Conservation (phyloP, 805 yeast species). For the Yarrowia divulgata region DNA sequence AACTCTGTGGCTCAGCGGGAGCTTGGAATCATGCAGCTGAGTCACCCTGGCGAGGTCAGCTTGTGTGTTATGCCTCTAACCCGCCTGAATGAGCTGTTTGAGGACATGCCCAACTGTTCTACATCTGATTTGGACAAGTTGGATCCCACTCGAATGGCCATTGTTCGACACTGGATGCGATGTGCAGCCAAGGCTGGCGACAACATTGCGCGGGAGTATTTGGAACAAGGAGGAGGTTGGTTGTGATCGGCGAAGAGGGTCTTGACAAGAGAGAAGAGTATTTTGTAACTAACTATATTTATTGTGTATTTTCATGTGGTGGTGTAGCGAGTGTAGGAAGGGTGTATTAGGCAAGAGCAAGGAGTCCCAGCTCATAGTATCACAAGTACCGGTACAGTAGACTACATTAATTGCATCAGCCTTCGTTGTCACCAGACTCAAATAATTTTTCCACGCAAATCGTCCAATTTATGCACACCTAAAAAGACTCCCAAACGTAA, state of each 20-base stretch:
- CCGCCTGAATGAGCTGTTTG: constrained; percentile 44
- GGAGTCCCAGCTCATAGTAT: no score
- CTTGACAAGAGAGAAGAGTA: background rate
- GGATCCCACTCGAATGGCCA: constrained; percentile 48
- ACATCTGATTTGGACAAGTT: constrained; percentile 44
- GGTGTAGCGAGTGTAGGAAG: no score
- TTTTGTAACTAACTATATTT: constrained; percentile 27
- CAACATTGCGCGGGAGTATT: constrained; percentile 46
- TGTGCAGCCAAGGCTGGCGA: constrained; percentile 46
- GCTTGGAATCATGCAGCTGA: constrained; percentile 47
- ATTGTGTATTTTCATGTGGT: constrained; percentile 10
- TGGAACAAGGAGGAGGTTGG: constrained; percentile 42
- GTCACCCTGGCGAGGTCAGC: constrained; percentile 47
- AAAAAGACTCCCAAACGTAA: constrained; percentile 9
- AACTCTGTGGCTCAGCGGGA: constrained; percentile 46
- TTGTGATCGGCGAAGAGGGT: background rate
- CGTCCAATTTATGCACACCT: constrained; percentile 7
- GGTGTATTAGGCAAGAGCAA: no score
- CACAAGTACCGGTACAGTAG: no score
- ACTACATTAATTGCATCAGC: no score
- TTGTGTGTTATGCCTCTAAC: constrained; percentile 45
- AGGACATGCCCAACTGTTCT: constrained; percentile 38
- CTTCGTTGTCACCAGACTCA: no score
- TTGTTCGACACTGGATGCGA: constrained; percentile 47
- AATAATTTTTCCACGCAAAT: no score